Conservation (phyloP, 306 rosid species). For the Aeschynomene evenia region DNA sequence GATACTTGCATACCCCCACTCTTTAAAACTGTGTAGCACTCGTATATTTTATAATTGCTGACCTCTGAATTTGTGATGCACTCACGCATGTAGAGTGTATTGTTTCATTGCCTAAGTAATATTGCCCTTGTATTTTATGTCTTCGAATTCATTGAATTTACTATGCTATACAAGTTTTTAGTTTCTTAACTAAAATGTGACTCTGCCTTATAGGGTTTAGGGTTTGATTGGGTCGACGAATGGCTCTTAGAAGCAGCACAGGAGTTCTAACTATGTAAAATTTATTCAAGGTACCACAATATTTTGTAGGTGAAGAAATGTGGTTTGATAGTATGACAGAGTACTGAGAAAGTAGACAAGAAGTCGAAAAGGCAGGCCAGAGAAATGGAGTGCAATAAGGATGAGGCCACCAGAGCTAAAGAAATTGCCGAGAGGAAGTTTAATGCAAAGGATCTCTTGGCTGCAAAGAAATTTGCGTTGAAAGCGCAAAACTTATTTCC, state of each 20-base stretch:
- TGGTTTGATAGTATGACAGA: constrained; percentile 20
- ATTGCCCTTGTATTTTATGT: background rate
- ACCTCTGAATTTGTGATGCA: background rate
- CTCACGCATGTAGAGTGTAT: background rate
- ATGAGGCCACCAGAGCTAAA: constrained; percentile 84
- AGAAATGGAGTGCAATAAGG: constrained; percentile 91
- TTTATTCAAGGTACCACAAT: constrained; percentile 10
- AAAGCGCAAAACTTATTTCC: constrained; percentile 83
- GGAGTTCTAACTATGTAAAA: constrained; percentile 22
- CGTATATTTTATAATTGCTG: constrained; percentile 14
- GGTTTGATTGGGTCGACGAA: constrained; percentile 11
- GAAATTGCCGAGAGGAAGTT: constrained; percentile 85
- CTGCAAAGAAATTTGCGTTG: constrained; percentile 83
- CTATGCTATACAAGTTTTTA: background rate
- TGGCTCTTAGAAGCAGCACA: background rate
- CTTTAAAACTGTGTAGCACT: background rate
- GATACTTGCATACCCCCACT: background rate
- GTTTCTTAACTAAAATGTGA: constrained; percentile 12
- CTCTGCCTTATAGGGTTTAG: constrained; percentile 37
- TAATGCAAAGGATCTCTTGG: constrained; percentile 55
- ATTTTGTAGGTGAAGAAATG: constrained; percentile 28
- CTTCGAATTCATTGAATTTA: constrained; percentile 23
- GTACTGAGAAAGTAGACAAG: constrained; percentile 19
- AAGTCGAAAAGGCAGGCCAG: constrained; percentile 7
- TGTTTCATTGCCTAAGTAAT: background rate